Percentiles rank a stretch among this genome's conserved stretches.
These are phyloP conservation scores for Themeda triandra DNA, from an alignment of 176 grass and related monocot genomes.

Conservation along the genomic window DNA sequence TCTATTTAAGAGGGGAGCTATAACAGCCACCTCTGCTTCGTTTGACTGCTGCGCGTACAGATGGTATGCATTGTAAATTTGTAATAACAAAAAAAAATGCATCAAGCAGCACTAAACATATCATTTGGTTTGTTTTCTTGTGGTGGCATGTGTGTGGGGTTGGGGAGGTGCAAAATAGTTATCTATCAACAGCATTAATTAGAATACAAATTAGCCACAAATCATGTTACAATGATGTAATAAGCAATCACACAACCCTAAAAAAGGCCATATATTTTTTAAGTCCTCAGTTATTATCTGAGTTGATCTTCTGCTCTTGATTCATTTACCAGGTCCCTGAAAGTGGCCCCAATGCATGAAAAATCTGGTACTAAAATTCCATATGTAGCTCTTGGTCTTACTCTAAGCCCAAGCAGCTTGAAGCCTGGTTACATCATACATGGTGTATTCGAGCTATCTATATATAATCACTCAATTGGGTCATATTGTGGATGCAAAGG, in stretches of 20 bases:
- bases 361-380: neutral
- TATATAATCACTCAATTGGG: conserved; percentile 32
- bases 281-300: neutral
- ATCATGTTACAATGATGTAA: neutral
- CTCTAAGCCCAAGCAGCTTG: neutral
- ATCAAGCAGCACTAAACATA: neutral
- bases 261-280: neutral
- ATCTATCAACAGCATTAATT: neutral
- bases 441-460: conserved; percentile 24
- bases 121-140: neutral
- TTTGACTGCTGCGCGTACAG: conserved; percentile 15
- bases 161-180: neutral
- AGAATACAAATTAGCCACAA: neutral
- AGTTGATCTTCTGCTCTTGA: neutral
- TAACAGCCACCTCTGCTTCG: neutral
- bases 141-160: neutral
- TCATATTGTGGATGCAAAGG: conserved; percentile 7
- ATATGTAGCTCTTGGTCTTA: conserved; percentile 6
- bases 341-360: conserved; percentile 3
- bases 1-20: conserved; percentile 3
- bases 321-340: conserved; percentile 5
- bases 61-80: neutral
- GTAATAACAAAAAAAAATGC: neutral
- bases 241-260: neutral
- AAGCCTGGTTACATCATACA: neutral